Base-by-base conservation (phyloP, 2,329 filamentous ascomycete genomes). In the Diaporthe vaccinii region DNA sequence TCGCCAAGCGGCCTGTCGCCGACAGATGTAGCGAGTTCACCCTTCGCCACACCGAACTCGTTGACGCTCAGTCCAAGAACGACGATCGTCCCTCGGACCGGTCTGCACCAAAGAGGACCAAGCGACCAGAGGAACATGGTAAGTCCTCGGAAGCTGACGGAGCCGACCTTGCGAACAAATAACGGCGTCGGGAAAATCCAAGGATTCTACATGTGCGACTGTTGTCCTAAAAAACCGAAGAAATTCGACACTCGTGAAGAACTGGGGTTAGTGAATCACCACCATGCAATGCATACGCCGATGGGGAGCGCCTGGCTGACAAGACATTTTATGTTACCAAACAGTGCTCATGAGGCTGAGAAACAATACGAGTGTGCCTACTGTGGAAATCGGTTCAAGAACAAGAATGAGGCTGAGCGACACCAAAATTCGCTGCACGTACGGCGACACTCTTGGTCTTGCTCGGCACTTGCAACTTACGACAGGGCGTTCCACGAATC, bases 321-420 rank as follows among this genome's bases (percentile, higher is more conserved):
- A 4, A 28, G 62, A 9, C 41, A 57, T n/a, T 57, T 65, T 65
- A 34, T 25, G 58, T 36, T 71, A 12, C 34, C 20, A 49, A 75
- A 25, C 81, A 98, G 96, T 78, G 87, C 93, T 59, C 96, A 98
- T 83, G 95, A 97, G 84, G 92, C 95, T 82, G 97, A 98, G 84
- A 98, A 98, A 84, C 96, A 98, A 84, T 98, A 98, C 83, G 94
- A 94, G 77, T 98, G 96, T 84, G 90, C 92, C 39, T 98, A 95
- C 83, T 98, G 96, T 83, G 94, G 94, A 57, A 98, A 98, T 82
- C 92, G 96, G 15, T 98, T 98, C 88, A 98, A 98, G 85, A 98
- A 98, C 86, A 98, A 98, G 86, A 98, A 98, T 80, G 97, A 98
- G 85, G 96, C 96, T 3, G 96, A 98, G 84, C 92, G 97, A 44